Evolutionary conservation across 2,329 filamentous ascomycete species (phyloP).

Genomic region (Cadophora sp.): DNA sequence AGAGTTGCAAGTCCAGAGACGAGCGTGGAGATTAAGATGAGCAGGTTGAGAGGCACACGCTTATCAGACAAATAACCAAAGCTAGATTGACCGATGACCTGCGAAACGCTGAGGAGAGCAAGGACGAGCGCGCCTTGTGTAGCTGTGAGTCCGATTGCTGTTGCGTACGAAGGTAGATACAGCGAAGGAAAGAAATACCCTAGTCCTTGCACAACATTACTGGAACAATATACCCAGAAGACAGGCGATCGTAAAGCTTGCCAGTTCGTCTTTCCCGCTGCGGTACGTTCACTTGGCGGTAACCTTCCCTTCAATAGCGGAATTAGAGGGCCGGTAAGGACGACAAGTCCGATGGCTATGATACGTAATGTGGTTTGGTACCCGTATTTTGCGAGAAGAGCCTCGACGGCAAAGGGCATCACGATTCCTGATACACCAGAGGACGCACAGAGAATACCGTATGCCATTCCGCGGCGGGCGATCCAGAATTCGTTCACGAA

Average conservation of each 20-base stretch:
- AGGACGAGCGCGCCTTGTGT: slow-evolving; percentile 67
- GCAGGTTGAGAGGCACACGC: slow-evolving; percentile 48
- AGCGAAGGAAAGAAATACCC: slow-evolving; percentile 58
- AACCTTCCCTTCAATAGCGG: slow-evolving; percentile 62
- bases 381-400: slow-evolving; percentile 57
- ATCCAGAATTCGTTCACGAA: slow-evolving; percentile 71
- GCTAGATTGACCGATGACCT: slow-evolving; percentile 55
- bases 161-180: slow-evolving; percentile 70
- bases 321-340: slow-evolving; percentile 60
- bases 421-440: slow-evolving; percentile 58
- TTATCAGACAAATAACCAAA: slow-evolving; percentile 59
- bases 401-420: slow-evolving; percentile 61
- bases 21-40: slow-evolving; percentile 52
- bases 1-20: slow-evolving; percentile 56
- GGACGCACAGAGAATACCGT: slow-evolving; percentile 58
- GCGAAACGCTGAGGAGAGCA: slow-evolving; percentile 56
- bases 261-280: slow-evolving; percentile 50
- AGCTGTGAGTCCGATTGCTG: slow-evolving; percentile 67
- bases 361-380: slow-evolving; percentile 61
- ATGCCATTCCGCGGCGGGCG: slow-evolving; percentile 63
- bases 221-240: slow-evolving; percentile 55
- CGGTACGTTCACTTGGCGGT: slow-evolving; percentile 46
- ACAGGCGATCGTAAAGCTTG: slow-evolving; percentile 52
- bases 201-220: slow-evolving; percentile 54
- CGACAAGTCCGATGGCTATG: slow-evolving; percentile 58